Conservation (phyloP, 1,139 yeast genomes). For the Protomyces gravidus region DNA sequence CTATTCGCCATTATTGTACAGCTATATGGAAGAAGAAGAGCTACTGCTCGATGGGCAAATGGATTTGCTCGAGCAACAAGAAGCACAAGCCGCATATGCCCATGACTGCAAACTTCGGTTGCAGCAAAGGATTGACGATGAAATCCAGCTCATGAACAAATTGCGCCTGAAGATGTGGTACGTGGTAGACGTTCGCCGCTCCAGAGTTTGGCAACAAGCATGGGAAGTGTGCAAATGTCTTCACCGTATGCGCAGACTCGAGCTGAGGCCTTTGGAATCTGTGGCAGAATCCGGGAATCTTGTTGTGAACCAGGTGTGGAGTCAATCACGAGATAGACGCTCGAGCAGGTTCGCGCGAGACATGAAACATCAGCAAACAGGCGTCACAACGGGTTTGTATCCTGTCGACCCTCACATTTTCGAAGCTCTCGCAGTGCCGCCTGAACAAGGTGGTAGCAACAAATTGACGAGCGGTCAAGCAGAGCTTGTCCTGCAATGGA, state of each 20-base stretch:
- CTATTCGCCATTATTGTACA: conserved; percentile 16
- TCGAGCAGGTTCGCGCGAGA: conserved; percentile 5
- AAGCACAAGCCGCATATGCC: conserved; percentile 1
- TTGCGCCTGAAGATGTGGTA: conserved; percentile 26
- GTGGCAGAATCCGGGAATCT: not conserved
- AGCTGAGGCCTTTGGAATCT: not conserved
- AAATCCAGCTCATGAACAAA: conserved; percentile 9
- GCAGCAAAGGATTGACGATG: conserved; percentile 9
- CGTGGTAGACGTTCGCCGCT: conserved; percentile 7
- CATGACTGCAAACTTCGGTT: not conserved
- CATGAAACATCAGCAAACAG: not conserved
- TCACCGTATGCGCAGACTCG: not conserved
- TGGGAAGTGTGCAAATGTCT: conserved; percentile 24
- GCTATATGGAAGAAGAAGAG: conserved; percentile 4
- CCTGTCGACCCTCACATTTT: conserved; percentile 8
- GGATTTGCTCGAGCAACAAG: not conserved
- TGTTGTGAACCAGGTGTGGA: not conserved
- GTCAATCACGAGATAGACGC: conserved; percentile 4
- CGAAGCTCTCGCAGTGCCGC: conserved; percentile 4
- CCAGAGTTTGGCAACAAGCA: conserved; percentile 20
- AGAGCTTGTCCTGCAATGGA: conserved; percentile 11
- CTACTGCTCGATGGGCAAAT: not conserved
- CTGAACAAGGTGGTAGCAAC: conserved; percentile 5
- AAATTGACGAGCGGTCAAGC: conserved; percentile 7
- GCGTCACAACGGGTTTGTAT: not conserved